Percentiles rank a stretch among this genome's conserved stretches.
Evolutionary conservation across 2,329 filamentous ascomycete genomes (phyloP).

Genomic region (Aureobasidium pullulans): DNA sequence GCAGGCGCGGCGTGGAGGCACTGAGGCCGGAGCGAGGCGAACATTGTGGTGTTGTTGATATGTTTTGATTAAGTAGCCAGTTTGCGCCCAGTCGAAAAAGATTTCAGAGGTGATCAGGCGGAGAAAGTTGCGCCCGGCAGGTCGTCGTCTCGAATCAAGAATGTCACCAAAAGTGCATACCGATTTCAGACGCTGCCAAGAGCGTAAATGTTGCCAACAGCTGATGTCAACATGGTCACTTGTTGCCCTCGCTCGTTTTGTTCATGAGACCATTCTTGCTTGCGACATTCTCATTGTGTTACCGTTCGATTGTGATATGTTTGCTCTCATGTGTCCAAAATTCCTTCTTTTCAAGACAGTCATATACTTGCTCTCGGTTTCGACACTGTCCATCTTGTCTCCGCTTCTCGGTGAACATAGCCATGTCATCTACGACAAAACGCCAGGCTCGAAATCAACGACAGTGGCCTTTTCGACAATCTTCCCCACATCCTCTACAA

Average conservation of each 20-base stretch:
- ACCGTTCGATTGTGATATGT: too few species aligned
- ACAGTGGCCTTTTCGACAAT: slow-evolving; percentile 50
- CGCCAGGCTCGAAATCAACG: slow-evolving; percentile 52
- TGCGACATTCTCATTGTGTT: too few species aligned
- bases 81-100: not conserved
- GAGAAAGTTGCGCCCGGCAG: not conserved
- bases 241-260: too few species aligned
- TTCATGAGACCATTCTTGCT: too few species aligned
- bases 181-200: not conserved
- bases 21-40: slow-evolving; percentile 2
- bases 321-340: too few species aligned
- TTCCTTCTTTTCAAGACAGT: too few species aligned
- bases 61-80: not conserved
- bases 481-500: slow-evolving; percentile 44
- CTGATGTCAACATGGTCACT: not conserved
- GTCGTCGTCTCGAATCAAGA: not conserved
- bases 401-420: too few species aligned
- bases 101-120: not conserved
- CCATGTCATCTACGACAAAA: too few species aligned
- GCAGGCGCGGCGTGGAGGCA: slow-evolving; percentile 1
- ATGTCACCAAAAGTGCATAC: not conserved
- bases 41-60: slow-evolving; percentile 2
- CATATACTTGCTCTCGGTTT: too few species aligned
- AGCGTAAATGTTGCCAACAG: slow-evolving; percentile 1
- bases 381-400: too few species aligned